Percentiles rank a stretch among this genome's conserved stretches.
These are phyloP conservation scores for Hygrophila difformis DNA, from an alignment of 257 asterid genomes.

Conservation along the genomic window DNA sequence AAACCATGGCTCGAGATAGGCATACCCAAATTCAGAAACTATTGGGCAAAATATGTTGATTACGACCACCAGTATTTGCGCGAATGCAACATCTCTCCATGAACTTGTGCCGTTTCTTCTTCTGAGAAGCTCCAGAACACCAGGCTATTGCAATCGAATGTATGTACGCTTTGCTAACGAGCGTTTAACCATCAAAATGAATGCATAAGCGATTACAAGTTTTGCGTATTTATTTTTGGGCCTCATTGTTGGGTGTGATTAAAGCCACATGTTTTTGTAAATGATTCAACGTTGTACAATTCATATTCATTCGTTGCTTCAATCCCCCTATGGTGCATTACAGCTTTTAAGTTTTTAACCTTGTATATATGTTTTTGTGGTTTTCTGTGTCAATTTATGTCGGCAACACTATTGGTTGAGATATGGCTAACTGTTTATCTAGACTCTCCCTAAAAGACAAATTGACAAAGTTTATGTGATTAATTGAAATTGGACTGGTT, in stretches of 20 bases:
- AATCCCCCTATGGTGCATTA: neutral
- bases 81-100: neutral
- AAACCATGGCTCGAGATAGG: neutral
- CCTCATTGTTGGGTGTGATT: slow-evolving; percentile 5
- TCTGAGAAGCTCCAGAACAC: neutral
- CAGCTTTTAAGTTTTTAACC: neutral
- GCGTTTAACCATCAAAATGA: slow-evolving; percentile 3
- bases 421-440: too few species aligned
- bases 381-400: neutral
- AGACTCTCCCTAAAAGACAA: too few species aligned
- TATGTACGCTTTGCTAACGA: neutral
- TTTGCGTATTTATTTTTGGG: slow-evolving; percentile 5
- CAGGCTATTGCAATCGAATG: slow-evolving; percentile 5
- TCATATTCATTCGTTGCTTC: slow-evolving; percentile 18
- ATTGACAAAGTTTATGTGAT: too few species aligned
- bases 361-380: neutral
- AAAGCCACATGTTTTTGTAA: slow-evolving; percentile 19
- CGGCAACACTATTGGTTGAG: too few species aligned
- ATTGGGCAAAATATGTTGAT: neutral
- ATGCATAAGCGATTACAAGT: slow-evolving; percentile 12
- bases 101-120: neutral
- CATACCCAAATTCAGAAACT: neutral
- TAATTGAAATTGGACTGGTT: too few species aligned
- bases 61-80: neutral
- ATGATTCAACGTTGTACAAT: slow-evolving; percentile 17